Evolutionary conservation across 495 filamentous ascomycete genomes (phyloP).

Genomic region (Penicillium silybi): DNA sequence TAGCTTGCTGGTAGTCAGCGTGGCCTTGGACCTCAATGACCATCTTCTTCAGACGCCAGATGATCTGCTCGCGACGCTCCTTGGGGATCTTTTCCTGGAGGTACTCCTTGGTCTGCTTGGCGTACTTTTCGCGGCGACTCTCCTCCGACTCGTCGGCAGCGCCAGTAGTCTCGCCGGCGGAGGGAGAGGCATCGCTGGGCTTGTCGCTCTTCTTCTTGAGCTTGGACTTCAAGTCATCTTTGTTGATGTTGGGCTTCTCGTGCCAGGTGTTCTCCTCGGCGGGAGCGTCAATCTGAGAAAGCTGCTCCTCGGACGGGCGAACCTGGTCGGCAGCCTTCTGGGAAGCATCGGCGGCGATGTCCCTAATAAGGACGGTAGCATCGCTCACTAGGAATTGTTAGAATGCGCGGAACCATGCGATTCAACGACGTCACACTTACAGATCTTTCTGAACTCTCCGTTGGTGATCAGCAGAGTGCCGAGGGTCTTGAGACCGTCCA

Average conservation of each 20-base stretch:
- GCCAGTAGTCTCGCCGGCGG: constrained; percentile 4
- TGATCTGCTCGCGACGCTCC: constrained; percentile 88
- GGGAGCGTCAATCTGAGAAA: constrained; percentile 72
- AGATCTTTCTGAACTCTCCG: constrained; percentile 90
- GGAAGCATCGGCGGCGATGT: constrained; percentile 88
- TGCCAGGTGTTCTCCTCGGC: constrained; percentile 93
- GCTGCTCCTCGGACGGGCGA: constrained; percentile 72
- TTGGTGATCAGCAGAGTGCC: constrained; percentile 91
- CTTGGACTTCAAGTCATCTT: constrained; percentile 64
- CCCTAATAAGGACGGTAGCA: constrained; percentile 74
- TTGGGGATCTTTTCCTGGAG: constrained; percentile 78
- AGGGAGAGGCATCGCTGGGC: constrained; percentile 9
- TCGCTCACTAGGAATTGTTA: constrained; percentile 66
- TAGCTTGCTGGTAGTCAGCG: constrained; percentile 83
- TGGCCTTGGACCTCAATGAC: constrained; percentile 92
- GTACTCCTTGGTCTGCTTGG: constrained; percentile 63
- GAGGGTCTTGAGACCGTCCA: constrained; percentile 83
- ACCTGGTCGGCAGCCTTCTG: constrained; percentile 73
- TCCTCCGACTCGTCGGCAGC: constrained; percentile 11
- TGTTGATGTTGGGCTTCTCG: constrained; percentile 75
- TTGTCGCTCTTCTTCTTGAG: constrained; percentile 55
- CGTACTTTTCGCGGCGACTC: constrained; percentile 25
- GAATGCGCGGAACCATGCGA: neutral
- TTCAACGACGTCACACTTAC: constrained; percentile 48
- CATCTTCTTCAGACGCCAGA: constrained; percentile 98